Evolutionary conservation across 192 early-diverging fungal genomes (phyloP), one percentile per base, ranked within the genome.

Genomic region (Kickxella alabastrina): DNA sequence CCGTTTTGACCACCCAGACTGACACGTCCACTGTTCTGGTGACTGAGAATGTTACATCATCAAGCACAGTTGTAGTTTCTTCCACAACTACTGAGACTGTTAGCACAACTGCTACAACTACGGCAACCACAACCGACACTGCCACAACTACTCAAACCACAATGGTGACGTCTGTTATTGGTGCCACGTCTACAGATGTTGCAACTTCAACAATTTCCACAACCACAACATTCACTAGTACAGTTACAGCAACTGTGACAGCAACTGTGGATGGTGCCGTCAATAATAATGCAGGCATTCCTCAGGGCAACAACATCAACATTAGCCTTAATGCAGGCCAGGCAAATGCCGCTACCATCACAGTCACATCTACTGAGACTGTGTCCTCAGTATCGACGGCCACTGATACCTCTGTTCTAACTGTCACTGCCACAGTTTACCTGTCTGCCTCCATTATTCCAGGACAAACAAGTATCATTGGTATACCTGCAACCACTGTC

Each of bases 281-380:
- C 8, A 2, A 4, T 52, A 37, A 28, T 24, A 5, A 24, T 9
- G 22, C 36, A 6, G 14, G n/a, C 3, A 15, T 6, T 14, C n/a
- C 29, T 8, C 39, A 27, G 4, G 12, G 37, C 32, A 57, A 44
- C 1, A 31, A 48, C 10, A 40, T 48, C 15, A 17, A n/a, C 13
- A 39, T 57, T 14, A 44, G 25, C 43, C 21, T 44, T 44, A 46
- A 46, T 46, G 46, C 29, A 4, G 46, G 46, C 21, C 18, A 15
- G 32, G 46, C 6, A 4, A 12, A 48, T 4, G 35, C 46, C 10
- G 25, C 35, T 34, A 48, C 46, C 21, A 29, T 48, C 2, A 48
- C 46, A 4, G 7, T 19, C 17, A 35, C 31, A 3, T 29, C 28
- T 23, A 48, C 46, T 9, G 10, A 17, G 31, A 34, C 46, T 7